Conservation (phyloP, 139 green algal genomes). For the Zygnema circumcarinatum region DNA sequence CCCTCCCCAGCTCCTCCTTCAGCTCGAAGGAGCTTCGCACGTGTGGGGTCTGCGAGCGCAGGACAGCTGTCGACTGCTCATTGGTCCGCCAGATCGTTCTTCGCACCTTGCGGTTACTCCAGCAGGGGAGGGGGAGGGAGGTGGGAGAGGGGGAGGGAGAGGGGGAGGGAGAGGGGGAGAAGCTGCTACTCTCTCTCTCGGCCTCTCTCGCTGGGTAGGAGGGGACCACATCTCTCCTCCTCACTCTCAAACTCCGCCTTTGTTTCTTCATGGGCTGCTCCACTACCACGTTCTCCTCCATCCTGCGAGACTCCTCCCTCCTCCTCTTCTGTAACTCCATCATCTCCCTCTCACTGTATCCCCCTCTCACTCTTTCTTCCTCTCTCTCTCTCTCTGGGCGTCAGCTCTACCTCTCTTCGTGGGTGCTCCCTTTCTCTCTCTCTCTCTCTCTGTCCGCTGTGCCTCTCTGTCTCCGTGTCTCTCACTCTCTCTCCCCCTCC, state of each 20-base stretch:
- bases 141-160: too few relatives aligned
- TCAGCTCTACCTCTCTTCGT: background rate
- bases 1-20: conserved; percentile 11
- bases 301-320: background rate
- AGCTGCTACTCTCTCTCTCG: background rate
- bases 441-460: background rate
- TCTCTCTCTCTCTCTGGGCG: conserved; percentile 11
- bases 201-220: background rate
- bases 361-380: background rate
- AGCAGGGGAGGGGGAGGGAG: too few relatives aligned
- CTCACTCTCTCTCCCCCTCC: background rate
- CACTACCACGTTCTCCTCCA: background rate
- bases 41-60: background rate
- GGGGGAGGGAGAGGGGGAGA: too few relatives aligned
- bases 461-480: background rate
- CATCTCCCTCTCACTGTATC: background rate
- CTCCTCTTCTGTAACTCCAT: conserved; percentile 1
- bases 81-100: background rate
- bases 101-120: background rate
- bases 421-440: too few relatives aligned
- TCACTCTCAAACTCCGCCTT: background rate
- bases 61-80: background rate
- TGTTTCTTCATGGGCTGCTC: background rate
- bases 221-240: background rate
- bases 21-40: background rate